phyloP scores from a whole-genome alignment of 129 eudicot genomes.

The Ambrosia trifida region DNA sequence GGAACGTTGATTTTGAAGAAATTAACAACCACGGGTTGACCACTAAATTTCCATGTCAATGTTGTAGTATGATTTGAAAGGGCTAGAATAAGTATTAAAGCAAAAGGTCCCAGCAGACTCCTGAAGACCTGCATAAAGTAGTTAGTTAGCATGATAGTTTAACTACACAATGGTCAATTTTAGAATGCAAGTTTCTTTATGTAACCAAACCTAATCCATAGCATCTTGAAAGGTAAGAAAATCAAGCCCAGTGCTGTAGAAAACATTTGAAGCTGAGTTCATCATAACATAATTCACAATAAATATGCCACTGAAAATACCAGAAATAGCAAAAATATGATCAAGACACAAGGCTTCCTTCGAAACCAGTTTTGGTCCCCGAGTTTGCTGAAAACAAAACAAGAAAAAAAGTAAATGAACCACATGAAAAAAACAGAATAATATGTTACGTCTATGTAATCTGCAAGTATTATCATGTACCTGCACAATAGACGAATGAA shows the following conservation, averaged over 20 bases:
- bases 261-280: constrained; percentile 80
- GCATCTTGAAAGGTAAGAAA: constrained; percentile 61
- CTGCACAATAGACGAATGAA: too few relatives aligned
- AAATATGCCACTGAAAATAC: constrained; percentile 80
- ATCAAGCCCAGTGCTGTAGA: constrained; percentile 63
- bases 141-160: neutral
- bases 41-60: constrained; percentile 66
- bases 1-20: constrained; percentile 63
- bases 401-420: too few relatives aligned
- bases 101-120: constrained; percentile 54
- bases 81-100: constrained; percentile 53
- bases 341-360: constrained; percentile 58
- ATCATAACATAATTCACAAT: constrained; percentile 68
- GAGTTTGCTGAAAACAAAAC: too few relatives aligned
- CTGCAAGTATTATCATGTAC: too few relatives aligned
- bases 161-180: neutral
- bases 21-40: constrained; percentile 52
- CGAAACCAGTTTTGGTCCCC: too few relatives aligned
- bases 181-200: constrained; percentile 8
- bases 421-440: too few relatives aligned
- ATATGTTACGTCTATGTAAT: too few relatives aligned
- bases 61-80: constrained; percentile 69
- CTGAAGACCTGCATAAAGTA: constrained; percentile 62
- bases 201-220: constrained; percentile 70
- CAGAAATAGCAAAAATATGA: constrained; percentile 58